Percentiles rank a stretch among this genome's conserved stretches.
These are phyloP conservation scores for Pyronema omphalodes DNA, from an alignment of 495 filamentous ascomycete species.

Conservation along the genomic window DNA sequence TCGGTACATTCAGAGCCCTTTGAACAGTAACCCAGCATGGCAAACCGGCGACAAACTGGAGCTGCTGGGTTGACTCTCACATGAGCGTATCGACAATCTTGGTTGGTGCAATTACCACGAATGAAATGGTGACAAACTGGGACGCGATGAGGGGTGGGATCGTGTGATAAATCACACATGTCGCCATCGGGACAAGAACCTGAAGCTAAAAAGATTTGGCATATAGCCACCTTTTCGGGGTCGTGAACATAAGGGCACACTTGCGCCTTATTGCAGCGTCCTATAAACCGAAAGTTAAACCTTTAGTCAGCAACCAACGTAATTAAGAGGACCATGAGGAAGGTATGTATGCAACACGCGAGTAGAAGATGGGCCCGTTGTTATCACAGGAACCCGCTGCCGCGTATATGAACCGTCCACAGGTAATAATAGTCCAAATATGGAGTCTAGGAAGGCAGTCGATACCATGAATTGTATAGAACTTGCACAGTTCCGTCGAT, in stretches of 20 bases:
- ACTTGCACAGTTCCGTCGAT: slow-evolving; percentile 60
- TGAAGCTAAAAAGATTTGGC: slow-evolving; percentile 67
- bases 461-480: slow-evolving; percentile 86
- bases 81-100: slow-evolving; percentile 78
- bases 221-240: slow-evolving; percentile 72
- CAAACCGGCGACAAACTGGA: slow-evolving; percentile 70
- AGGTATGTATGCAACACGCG: too few relatives aligned
- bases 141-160: slow-evolving; percentile 64
- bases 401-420: not conserved
- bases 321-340: too few relatives aligned
- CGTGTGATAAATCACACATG: slow-evolving; percentile 85
- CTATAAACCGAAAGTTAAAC: slow-evolving; percentile 8
- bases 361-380: not conserved
- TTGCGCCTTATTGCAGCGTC: slow-evolving; percentile 24
- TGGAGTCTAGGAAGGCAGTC: slow-evolving; percentile 22
- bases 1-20: slow-evolving; percentile 62
- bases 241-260: slow-evolving; percentile 72
- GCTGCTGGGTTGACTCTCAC: slow-evolving; percentile 63
- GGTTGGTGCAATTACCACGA: slow-evolving; percentile 76
- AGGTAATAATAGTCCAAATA: not conserved
- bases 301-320: slow-evolving; percentile 14
- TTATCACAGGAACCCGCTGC: not conserved
- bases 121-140: slow-evolving; percentile 81
- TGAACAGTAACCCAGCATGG: slow-evolving; percentile 74
- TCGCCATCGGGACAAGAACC: slow-evolving; percentile 62